Base-by-base conservation (phyloP, 768 basidiomycete species). In the Pisolithus orientalis region DNA sequence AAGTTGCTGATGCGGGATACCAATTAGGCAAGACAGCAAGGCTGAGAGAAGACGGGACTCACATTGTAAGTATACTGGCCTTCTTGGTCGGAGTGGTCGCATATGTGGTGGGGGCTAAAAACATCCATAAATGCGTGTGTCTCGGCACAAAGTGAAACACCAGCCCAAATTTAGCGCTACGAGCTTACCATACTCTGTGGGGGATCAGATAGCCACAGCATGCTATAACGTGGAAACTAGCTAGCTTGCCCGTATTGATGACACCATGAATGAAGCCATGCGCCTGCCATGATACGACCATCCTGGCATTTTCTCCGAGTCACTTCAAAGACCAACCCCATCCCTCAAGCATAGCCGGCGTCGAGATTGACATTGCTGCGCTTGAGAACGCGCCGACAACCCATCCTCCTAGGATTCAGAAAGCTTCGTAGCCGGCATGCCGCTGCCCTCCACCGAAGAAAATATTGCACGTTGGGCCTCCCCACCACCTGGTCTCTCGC, bases 241-340 rank as follows among this genome's bases (percentile, higher is more conserved):
- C 78, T 52, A 57, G 88, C 88, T 95, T 96, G 72, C 96, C 95
- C 2, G 94, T 95, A 63, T 98, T 98, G 60, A 99, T 91, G 34
- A 99, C 95, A 0, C 93, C 93, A 63, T 94, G 90, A 91, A 93
- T 91, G 65, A 90, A 94, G 1, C 92, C 92, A 66, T 87, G 89
- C 6, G 82, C 91, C 70, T 99, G 95, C 96, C 96, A 98, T 3
- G 79, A 86, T 9, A 94, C 96, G 0, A 94, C 90, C 89, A 94
- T 98, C 64, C 74, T 74, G 40, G 90, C 94, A 63, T n/a, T 96
- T 98, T 62, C 93, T 74, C 65, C 78, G 80, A 13, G 91, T 83
- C 0, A 83, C 83, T 59, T 96, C 93, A 58, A 84, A 70, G 2
- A 96, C 77, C 43, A 97, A 67, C 42, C 78, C 73, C 63, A 75